These are phyloP conservation scores for Boletus tomentosulus DNA, from an alignment of 768 basidiomycete genomes.

Conservation along the genomic window DNA sequence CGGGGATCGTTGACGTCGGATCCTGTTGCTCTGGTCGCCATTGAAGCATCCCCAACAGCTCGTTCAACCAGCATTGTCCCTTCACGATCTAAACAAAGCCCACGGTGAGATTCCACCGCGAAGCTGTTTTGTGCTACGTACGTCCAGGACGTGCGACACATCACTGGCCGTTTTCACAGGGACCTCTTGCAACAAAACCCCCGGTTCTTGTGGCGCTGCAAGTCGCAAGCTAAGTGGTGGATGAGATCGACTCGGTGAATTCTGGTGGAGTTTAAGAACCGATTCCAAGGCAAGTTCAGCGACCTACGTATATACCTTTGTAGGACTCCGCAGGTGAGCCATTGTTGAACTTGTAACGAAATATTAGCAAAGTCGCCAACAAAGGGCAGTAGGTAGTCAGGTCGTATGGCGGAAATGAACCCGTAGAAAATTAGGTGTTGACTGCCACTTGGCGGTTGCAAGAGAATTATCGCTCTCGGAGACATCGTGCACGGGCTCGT, in stretches of 20 bases:
- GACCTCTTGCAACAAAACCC: constrained; percentile 66
- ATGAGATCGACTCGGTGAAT: constrained; percentile 60
- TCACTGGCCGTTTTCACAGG: constrained; percentile 71
- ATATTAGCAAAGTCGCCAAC: constrained; percentile 13
- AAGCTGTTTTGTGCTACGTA: constrained; percentile 22
- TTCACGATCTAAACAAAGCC: constrained; percentile 43
- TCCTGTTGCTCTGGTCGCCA: constrained; percentile 53
- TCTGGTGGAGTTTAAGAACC: constrained; percentile 35
- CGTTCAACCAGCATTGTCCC: constrained; percentile 85
- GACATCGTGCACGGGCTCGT: neutral
- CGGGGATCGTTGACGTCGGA: neutral
- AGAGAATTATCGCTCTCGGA: neutral
- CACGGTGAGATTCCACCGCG: neutral
- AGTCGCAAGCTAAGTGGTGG: constrained; percentile 69
- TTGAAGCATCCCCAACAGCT: constrained; percentile 52
- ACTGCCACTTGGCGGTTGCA: neutral
- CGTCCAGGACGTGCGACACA: constrained; percentile 74
- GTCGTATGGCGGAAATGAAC: too few relatives aligned
- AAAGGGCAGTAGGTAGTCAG: neutral
- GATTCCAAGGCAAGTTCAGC: neutral
- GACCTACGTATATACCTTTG: constrained; percentile 60
- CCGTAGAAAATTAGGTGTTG: neutral
- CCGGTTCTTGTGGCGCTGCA: constrained; percentile 67
- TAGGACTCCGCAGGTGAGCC: constrained; percentile 56
- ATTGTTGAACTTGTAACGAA: constrained; percentile 49